Base-by-base conservation (phyloP, 805 yeast genomes). In the Brettanomyces anomalus region DNA sequence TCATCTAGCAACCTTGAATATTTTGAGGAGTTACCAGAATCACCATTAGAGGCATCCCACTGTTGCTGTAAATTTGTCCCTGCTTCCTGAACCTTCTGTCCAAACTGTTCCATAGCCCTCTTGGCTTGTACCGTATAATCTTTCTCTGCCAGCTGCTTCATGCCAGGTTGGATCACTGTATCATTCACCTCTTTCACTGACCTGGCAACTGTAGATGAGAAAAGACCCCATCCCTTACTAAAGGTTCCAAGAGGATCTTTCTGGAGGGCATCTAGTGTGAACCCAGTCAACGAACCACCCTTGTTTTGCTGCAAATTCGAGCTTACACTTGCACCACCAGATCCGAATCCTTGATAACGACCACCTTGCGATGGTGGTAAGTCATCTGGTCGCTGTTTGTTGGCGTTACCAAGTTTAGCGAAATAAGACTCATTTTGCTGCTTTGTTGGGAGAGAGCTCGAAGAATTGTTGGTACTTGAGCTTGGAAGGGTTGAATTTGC, bases 331-430 rank as follows among this genome's bases (percentile, higher is more conserved):
- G 53, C 50, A 4, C 89, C 86, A 0, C 87, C 74, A 52, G 79
- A 85, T 32, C 97, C 97, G 65, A 90, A 89, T 1, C 97, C 97
- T 48, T 77, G 80, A 59, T 80, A 89, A 58, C 80, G 84, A 40
- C 97, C 97, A 48, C 97, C 97, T 64, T 89, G 87, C 11, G 90
- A 83, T 24, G 97, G 97, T 3, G 90, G 95, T 41, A 87, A 58
- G 60, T 83, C 67, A 1, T 75, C 86, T 2, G 97, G 85, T 60
- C 94, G 76, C 16, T 69, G 46, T 6, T 78, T 79, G 62, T 89
- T 89, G 43, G 70, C 68, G 16, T 77, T 71, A 14, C 97, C 96
- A 43, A 89, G 68, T 21, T 74, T 72, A 13, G 90, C 86, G 62
- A 89, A 89, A 60, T 84, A 90, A 5, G 77, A 70, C 61, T 88